Evolutionary conservation across 2,329 filamentous ascomycete species (phyloP), one percentile per base, ranked within the genome.

Genomic region (Aspergillus ochraceoroseus): DNA sequence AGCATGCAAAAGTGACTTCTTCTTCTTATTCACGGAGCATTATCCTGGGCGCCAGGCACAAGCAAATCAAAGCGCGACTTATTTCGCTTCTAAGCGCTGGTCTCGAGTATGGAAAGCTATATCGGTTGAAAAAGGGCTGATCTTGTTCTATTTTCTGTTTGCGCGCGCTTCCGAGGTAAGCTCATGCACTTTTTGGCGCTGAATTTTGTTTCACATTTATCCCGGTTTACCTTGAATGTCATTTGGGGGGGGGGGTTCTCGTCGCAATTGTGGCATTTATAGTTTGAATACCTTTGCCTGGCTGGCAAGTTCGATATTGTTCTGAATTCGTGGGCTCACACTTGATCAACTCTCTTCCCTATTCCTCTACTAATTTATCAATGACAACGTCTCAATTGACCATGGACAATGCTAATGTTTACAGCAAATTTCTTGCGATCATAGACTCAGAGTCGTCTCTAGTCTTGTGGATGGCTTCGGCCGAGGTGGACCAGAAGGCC

Each of bases 401-500:
- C 18, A 46, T 41, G 36, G 22, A 48, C 12, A 45, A 61, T 50
- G 57, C 63, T 59, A 55, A 64, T 52, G 34, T 49, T 39, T 42
- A 41, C 47, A 41, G 48, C 43, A 47, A 51, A 49, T 57, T 48
- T 49, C 50, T 60, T 46, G 7, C 18, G 7, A 46, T 55, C 39
- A 53, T 55, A 53, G 59, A 57, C 32, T 47, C 61, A 29, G 56
- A 51, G 14, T 45, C n/a, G n/a, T n/a, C 57, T 22, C 56, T 67
- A 43, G 54, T 53, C 52, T 56, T 65, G 62, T 68, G 66, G 64
- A 98, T 96, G 92, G 92, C 92, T 70, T 92, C 89, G 62, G 92
- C 88, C 46, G 87, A 95, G 69, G 87, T 96, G 48, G 92, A 98
- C 66, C 89, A 95, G 70, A 98, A 96, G 70, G 95, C 94, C 68